phyloP scores from a whole-genome alignment of 495 filamentous ascomycete genomes.

The Tetracladium setigerum region DNA sequence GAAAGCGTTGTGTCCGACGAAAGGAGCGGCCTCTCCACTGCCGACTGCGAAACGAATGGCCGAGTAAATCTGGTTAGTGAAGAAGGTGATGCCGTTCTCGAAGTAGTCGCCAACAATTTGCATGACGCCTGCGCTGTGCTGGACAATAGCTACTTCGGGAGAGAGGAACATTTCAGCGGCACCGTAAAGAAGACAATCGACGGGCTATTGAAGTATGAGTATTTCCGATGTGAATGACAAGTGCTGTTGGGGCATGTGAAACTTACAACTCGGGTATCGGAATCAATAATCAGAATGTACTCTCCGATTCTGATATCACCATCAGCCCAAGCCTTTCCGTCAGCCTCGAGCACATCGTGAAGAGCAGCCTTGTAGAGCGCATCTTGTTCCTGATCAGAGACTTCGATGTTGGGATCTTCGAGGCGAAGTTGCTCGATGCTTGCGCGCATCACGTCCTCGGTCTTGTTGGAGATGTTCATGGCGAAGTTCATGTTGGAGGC shows the following conservation, averaged over 20 bases:
- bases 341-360: conserved; percentile 43
- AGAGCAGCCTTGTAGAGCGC: conserved; percentile 41
- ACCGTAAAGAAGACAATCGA: conserved; percentile 57
- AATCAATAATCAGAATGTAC: conserved; percentile 44
- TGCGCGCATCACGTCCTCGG: conserved; percentile 35
- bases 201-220: conserved; percentile 22
- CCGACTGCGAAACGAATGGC: conserved; percentile 60
- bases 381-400: conserved; percentile 30
- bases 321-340: conserved; percentile 57
- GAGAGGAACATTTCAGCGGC: conserved; percentile 63
- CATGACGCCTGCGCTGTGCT: conserved; percentile 64
- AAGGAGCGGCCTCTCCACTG: conserved; percentile 63
- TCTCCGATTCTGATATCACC: conserved; percentile 65
- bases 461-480: conserved; percentile 45
- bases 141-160: conserved; percentile 62
- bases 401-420: conserved; percentile 37
- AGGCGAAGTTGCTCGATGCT: conserved; percentile 32
- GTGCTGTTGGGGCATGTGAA: background rate
- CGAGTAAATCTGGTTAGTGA: conserved; percentile 66
- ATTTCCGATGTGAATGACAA: background rate
- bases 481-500: conserved; percentile 68
- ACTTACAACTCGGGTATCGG: conserved; percentile 16
- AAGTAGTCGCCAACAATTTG: conserved; percentile 54
- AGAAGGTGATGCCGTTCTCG: conserved; percentile 60
- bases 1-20: conserved; percentile 63